Evolutionary conservation across 1,139 yeast genomes (phyloP).

Genomic region (Saccharomyces pastorianus): DNA sequence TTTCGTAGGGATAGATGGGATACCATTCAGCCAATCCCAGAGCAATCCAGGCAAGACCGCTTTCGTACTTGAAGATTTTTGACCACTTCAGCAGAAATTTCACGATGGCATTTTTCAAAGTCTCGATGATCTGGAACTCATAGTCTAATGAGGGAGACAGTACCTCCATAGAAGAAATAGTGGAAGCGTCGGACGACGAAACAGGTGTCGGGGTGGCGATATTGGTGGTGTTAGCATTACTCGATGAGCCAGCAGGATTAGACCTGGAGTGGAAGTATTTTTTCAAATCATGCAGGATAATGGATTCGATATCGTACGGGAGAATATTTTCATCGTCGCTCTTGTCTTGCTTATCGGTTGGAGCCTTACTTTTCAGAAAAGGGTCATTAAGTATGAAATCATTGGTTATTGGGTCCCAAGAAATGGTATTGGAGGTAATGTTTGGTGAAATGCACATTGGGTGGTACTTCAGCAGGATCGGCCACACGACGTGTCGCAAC

Average conservation of each 20-base stretch:
- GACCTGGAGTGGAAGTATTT: conserved; percentile 27
- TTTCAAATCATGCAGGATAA: conserved; percentile 25
- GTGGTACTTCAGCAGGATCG: conserved; percentile 67
- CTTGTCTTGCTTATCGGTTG: neutral
- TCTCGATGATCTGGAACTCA: conserved; percentile 48
- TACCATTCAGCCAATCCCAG: conserved; percentile 85
- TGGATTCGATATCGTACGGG: conserved; percentile 17
- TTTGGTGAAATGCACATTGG: conserved; percentile 78
- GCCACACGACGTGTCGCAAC: conserved; percentile 76
- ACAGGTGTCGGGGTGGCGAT: neutral
- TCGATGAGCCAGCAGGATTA: conserved; percentile 9
- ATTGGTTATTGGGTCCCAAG: conserved; percentile 6
- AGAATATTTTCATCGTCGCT: conserved; percentile 7
- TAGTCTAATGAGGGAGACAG: conserved; percentile 12
- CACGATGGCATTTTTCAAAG: conserved; percentile 52
- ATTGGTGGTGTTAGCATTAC: conserved; percentile 5
- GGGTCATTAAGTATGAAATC: neutral
- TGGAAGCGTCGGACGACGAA: conserved; percentile 7
- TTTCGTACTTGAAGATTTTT: conserved; percentile 63
- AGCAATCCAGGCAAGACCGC: conserved; percentile 82
- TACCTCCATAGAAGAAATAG: conserved; percentile 13
- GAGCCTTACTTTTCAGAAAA: neutral
- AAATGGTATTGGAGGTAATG: conserved; percentile 47
- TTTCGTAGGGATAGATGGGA: conserved; percentile 24
- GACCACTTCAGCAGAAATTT: conserved; percentile 76